phyloP scores from a whole-genome alignment of 371 early-diverging fungal genomes.

The Mortierella sp. region DNA sequence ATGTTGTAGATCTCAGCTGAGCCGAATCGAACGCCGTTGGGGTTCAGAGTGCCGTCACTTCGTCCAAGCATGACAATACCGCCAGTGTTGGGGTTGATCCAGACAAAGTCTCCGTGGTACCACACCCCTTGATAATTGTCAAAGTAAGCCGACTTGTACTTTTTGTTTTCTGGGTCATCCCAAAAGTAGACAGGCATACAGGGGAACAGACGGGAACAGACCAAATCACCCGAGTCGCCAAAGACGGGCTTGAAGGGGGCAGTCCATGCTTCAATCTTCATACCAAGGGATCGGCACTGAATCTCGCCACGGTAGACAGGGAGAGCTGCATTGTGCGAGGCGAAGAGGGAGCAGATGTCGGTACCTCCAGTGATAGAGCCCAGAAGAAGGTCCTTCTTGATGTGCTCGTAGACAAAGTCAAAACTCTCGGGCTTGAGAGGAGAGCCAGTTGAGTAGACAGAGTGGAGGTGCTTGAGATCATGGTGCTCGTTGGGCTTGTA shows the following conservation, averaged over 20 bases:
- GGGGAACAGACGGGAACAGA: slow-evolving; percentile 95
- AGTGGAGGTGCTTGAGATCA: slow-evolving; percentile 75
- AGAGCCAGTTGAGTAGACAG: slow-evolving; percentile 95
- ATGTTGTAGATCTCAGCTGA: slow-evolving; percentile 96
- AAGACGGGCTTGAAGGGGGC: slow-evolving; percentile 79
- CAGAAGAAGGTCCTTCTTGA: slow-evolving; percentile 87
- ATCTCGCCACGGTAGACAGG: slow-evolving; percentile 97
- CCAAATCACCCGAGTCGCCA: slow-evolving; percentile 90
- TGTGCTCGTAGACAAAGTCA: slow-evolving; percentile 89
- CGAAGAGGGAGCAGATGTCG: slow-evolving; percentile 97
- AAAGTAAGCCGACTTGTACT: slow-evolving; percentile 94
- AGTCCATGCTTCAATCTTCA: slow-evolving; percentile 95
- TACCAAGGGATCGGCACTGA: slow-evolving; percentile 93
- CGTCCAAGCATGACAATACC: slow-evolving; percentile 97
- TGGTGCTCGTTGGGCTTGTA: slow-evolving; percentile 62
- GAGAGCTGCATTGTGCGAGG: slow-evolving; percentile 86
- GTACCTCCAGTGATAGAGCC: slow-evolving; percentile 98
- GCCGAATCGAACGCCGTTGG: slow-evolving; percentile 96
- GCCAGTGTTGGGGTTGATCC: slow-evolving; percentile 87
- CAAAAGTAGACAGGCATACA: slow-evolving; percentile 98
- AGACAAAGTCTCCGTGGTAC: slow-evolving; percentile 97
- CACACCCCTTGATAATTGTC: slow-evolving; percentile 85
- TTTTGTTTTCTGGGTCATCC: slow-evolving; percentile 80
- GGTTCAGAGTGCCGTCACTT: slow-evolving; percentile 97
- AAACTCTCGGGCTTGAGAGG: slow-evolving; percentile 93